Evolutionary conservation across 1,284 basidiomycete genomes (phyloP), one percentile per base, ranked within the genome.

Genomic region (Boletus sp.): DNA sequence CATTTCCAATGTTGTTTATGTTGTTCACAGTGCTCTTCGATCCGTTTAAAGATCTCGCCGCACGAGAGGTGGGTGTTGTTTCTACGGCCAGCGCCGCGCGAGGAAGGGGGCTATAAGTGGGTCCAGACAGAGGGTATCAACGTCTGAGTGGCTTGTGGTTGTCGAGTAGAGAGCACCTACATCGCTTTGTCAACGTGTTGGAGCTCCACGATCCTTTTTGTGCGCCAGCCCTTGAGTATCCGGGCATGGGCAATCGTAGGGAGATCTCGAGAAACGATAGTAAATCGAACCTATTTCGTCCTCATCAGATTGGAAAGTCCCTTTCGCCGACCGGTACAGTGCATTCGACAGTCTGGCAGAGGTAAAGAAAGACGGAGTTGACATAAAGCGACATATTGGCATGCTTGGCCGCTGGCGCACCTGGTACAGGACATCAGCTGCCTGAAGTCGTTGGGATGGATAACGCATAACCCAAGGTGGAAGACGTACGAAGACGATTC

Each of bases 151-250:
- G 69, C 63, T 37, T 71, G 68, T 22, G 71, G 70, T 61, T 75
- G 76, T 1, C 85, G 82, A 11, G 74, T 67, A 51, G 80, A 76
- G 37, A 89, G 80, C 0, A 74, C 61, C 0, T 78, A 64, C 36
- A 89, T 71, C 22, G 85, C 84, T 18, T 87, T 81, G 52, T 94
- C 90, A 12, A 96, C 78, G 31, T 83, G 83, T 63, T 84, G 83
- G 0, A 89, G 83, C 58, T 93, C 91, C 27, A 96, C 78, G 16
- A 94, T 79, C 20, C 94, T 84, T 69, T 94, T 91, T 58, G 79
- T 89, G 53, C 89, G 79, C 94, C 94, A 96, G 63, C 83, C 91
- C 66, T 93, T 89, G 16, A 96, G 78, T 29, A 96, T 93, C 91
- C 94, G 31, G 16, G 37, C 12, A 35, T 15, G 33, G 5, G 13